Percentiles rank a stretch among this genome's conserved stretches.
These are phyloP conservation scores for Solanum hybrid DNA, from an alignment of 305 asterid species.

Conservation along the genomic window DNA sequence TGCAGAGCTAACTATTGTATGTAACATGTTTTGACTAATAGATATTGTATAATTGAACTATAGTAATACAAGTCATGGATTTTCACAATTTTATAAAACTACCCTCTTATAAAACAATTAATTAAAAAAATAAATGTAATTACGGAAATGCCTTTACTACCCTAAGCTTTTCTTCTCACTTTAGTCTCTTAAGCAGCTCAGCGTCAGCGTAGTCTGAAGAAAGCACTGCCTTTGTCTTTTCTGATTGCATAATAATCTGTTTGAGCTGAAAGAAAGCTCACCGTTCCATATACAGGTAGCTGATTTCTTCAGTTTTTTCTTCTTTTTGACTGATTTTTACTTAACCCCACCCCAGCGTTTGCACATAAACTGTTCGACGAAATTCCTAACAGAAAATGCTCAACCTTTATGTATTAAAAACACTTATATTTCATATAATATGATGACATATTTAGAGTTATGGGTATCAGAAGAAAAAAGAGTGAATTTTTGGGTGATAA, in stretches of 20 bases:
- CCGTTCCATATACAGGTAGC: not conserved
- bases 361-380: not conserved
- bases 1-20: too few species aligned
- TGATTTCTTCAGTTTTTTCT: not conserved
- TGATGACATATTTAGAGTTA: not conserved
- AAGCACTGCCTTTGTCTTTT: too few species aligned
- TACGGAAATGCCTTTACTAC: too few species aligned
- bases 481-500: not conserved
- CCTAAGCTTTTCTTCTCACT: too few species aligned
- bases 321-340: not conserved
- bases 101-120: too few species aligned
- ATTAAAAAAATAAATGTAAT: too few species aligned
- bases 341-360: not conserved
- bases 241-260: not conserved
- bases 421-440: not conserved
- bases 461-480: not conserved
- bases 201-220: too few species aligned
- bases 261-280: not conserved
- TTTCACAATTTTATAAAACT: too few species aligned
- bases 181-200: too few species aligned
- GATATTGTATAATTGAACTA: too few species aligned
- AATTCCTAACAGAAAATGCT: not conserved
- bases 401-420: not conserved
- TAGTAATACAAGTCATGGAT: too few species aligned
- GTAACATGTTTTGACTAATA: too few species aligned